Conservation (phyloP, 1,284 basidiomycete genomes). For the Kalmanozyma brasiliensis region DNA sequence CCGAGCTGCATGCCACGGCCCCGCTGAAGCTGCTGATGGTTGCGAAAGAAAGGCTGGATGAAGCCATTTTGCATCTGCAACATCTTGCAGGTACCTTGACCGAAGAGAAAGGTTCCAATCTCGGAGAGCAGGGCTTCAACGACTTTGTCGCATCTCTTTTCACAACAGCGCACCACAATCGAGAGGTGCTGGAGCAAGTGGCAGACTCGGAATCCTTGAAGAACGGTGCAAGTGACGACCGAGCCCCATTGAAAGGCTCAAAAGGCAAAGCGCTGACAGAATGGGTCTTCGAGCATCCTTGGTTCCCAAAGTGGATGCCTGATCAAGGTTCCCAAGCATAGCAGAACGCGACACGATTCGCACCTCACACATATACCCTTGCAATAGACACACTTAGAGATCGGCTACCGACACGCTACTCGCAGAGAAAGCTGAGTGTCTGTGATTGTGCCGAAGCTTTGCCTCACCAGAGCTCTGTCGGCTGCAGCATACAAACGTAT, state of each 20-base stretch:
- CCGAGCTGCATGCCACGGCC: slow-evolving; percentile 1
- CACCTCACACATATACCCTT: slow-evolving; percentile 3
- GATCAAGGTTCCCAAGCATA: neutral
- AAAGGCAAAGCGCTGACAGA: neutral
- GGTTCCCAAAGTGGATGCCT: slow-evolving; percentile 29
- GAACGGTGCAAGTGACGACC: neutral
- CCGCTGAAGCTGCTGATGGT: neutral
- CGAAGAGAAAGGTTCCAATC: slow-evolving; percentile 7
- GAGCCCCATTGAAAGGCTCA: too few species aligned
- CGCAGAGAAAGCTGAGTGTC: too few species aligned
- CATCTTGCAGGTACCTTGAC: slow-evolving; percentile 5
- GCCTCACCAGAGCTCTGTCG: too few species aligned
- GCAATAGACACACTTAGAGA: too few species aligned
- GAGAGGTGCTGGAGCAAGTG: neutral
- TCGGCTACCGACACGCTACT: too few species aligned
- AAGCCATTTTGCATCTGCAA: slow-evolving; percentile 12
- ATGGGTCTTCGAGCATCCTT: slow-evolving; percentile 30
- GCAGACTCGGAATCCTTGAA: too few species aligned
- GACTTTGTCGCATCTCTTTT: slow-evolving; percentile 16
- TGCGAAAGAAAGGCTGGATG: slow-evolving; percentile 13
- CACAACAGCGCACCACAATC: slow-evolving; percentile 24
- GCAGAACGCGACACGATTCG: neutral
- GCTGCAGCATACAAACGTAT: too few species aligned
- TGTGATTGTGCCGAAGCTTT: too few species aligned
- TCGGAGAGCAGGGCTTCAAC: slow-evolving; percentile 5